Evolutionary conservation across 2,329 filamentous ascomycete genomes (phyloP).

Genomic region (Pseudocercospora fijiensis): DNA sequence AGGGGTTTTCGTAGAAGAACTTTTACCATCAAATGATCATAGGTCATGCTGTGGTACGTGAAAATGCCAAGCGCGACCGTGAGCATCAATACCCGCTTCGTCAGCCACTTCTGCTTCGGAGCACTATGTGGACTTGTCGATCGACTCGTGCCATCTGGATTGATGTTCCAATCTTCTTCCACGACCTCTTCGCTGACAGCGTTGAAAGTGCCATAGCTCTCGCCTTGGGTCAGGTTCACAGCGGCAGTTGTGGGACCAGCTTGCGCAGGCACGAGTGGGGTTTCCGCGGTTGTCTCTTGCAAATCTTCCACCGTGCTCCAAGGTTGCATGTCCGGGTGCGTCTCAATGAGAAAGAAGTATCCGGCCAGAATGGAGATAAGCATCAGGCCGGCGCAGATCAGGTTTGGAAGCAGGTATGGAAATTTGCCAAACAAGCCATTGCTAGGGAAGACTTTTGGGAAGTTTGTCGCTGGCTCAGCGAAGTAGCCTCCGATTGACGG

Average conservation of each 20-base stretch:
- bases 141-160: constrained; percentile 47
- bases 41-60: constrained; percentile 93
- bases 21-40: constrained; percentile 60
- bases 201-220: constrained; percentile 52
- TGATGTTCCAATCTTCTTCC: constrained; percentile 53
- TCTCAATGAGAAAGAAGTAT: constrained; percentile 82
- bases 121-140: constrained; percentile 35
- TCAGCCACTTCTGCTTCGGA: constrained; percentile 52
- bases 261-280: constrained; percentile 64
- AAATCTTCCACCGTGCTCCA: constrained; percentile 43
- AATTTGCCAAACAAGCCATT: constrained; percentile 71
- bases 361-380: constrained; percentile 75
- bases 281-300: constrained; percentile 56
- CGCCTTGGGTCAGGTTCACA: constrained; percentile 66
- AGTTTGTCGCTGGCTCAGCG: constrained; percentile 72
- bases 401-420: constrained; percentile 85
- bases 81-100: constrained; percentile 68
- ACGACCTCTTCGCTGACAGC: constrained; percentile 54
- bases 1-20: no score
- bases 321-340: constrained; percentile 77
- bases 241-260: constrained; percentile 72
- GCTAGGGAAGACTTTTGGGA: constrained; percentile 67
- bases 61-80: constrained; percentile 84
- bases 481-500: constrained; percentile 86
- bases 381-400: constrained; percentile 76